Evolutionary conservation across 352 stramenopile species (phyloP).

Genomic region (Phytophthora pinifolia): DNA sequence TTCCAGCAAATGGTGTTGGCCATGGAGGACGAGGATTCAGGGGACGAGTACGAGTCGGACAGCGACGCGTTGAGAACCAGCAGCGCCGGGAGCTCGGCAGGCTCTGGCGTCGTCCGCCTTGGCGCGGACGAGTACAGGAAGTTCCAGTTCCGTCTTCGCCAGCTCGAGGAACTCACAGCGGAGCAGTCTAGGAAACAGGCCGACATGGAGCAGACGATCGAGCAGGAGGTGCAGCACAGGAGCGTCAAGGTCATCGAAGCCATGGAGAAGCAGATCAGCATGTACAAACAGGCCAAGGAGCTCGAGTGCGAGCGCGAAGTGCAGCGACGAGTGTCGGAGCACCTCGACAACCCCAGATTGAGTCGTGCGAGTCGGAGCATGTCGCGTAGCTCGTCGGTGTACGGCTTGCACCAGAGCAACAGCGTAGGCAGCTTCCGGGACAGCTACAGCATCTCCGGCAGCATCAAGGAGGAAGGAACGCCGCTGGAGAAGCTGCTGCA

Average conservation of each 20-base stretch:
- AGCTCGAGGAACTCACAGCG: slow-evolving; percentile 71
- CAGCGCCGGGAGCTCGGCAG: slow-evolving; percentile 29
- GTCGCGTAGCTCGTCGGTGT: slow-evolving; percentile 19
- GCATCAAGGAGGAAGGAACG: slow-evolving; percentile 47
- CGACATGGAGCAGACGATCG: slow-evolving; percentile 77
- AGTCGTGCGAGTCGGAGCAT: slow-evolving; percentile 26
- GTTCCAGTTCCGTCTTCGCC: slow-evolving; percentile 81
- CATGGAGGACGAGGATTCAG: slow-evolving; percentile 74
- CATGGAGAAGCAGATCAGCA: slow-evolving; percentile 85
- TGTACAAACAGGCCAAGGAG: slow-evolving; percentile 87
- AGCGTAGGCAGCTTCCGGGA: slow-evolving; percentile 38
- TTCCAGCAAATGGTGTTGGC: slow-evolving; percentile 88
- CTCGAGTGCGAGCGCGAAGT: slow-evolving; percentile 80
- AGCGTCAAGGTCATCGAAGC: slow-evolving; percentile 68
- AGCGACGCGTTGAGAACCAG: slow-evolving; percentile 22
- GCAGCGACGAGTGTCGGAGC: slow-evolving; percentile 62
- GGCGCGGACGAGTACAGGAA: slow-evolving; percentile 76
- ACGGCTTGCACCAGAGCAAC: slow-evolving; percentile 20
- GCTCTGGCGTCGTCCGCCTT: slow-evolving; percentile 47
- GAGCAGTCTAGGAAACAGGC: slow-evolving; percentile 74
- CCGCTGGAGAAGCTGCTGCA: slow-evolving; percentile 80
- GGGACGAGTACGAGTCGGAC: slow-evolving; percentile 64
- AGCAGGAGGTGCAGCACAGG: slow-evolving; percentile 64
- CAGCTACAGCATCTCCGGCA: slow-evolving; percentile 31
- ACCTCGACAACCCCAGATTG: slow-evolving; percentile 26